Evolutionary conservation across 2,329 filamentous ascomycete species (phyloP).

Genomic region (Cladosporium sp.): DNA sequence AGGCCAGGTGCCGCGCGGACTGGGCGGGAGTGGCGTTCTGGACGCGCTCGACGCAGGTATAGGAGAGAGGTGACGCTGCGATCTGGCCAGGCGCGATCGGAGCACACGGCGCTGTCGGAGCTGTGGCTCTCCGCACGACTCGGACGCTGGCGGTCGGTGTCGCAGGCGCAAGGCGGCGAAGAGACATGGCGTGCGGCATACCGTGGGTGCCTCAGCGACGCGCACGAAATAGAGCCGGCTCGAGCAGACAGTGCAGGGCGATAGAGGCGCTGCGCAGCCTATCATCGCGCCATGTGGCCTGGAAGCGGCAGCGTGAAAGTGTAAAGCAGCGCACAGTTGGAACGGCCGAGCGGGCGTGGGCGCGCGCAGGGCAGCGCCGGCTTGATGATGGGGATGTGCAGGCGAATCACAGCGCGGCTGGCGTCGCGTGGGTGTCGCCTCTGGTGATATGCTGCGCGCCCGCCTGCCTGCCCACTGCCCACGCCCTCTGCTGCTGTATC

Average conservation of each 20-base stretch:
- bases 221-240: background rate
- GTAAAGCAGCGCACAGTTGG: background rate
- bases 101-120: too few species aligned
- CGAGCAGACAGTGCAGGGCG: background rate
- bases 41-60: background rate
- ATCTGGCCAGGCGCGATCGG: too few species aligned
- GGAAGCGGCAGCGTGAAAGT: background rate
- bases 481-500: too few species aligned
- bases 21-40: background rate
- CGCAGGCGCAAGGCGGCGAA: background rate
- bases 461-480: too few species aligned
- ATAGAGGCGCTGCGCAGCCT: constrained; percentile 2
- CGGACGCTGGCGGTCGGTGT: background rate
- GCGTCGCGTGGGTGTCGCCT: background rate
- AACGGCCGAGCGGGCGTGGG: background rate
- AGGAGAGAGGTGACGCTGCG: background rate
- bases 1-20: background rate
- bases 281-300: constrained; percentile 2
- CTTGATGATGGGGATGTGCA: background rate
- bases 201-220: background rate
- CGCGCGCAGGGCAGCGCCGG: background rate
- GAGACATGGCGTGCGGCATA: background rate
- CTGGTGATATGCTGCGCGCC: too few species aligned
- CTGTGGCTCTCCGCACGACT: too few species aligned
- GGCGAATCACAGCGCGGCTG: background rate